Conservation (phyloP, 108 stramenopile genomes). For the Ochromonas danica region DNA sequence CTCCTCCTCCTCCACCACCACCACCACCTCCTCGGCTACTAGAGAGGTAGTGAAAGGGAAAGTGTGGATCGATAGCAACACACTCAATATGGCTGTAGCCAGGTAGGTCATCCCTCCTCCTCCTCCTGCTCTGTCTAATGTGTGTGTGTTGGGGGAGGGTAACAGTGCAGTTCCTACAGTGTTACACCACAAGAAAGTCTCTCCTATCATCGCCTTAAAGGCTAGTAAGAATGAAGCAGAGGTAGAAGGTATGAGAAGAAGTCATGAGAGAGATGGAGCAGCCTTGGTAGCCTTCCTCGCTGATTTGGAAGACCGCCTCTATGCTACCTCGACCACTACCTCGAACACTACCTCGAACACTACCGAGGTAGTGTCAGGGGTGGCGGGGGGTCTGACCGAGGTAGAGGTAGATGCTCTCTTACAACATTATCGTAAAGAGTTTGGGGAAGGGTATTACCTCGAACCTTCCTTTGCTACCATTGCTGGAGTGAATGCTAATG, state of each 20-base stretch:
- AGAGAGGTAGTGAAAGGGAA: too few relatives aligned
- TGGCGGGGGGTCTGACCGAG: too few relatives aligned
- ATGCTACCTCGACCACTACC: too few relatives aligned
- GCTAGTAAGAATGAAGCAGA: constrained; percentile 85
- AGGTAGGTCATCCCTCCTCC: too few relatives aligned
- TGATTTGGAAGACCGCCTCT: constrained; percentile 69
- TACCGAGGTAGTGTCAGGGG: too few relatives aligned
- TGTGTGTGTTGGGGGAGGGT: too few relatives aligned
- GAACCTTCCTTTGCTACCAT: constrained; percentile 83
- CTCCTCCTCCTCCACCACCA: too few relatives aligned
- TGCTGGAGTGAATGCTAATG: constrained; percentile 87
- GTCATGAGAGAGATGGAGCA: constrained; percentile 89
- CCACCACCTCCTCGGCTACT: too few relatives aligned
- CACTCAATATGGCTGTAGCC: too few relatives aligned
- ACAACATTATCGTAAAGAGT: background rate
- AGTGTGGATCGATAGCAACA: too few relatives aligned
- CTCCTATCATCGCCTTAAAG: constrained; percentile 84
- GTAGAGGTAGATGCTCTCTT: background rate
- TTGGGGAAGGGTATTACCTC: constrained; percentile 34
- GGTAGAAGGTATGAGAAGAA: constrained; percentile 82
- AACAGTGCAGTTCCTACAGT: background rate
- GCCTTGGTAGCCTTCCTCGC: constrained; percentile 85
- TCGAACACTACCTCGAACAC: too few relatives aligned
- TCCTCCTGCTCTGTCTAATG: too few relatives aligned
- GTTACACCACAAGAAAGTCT: constrained; percentile 48